Base-by-base conservation (phyloP, 2,329 filamentous ascomycete species). In the Incumbomyces delicatus region DNA sequence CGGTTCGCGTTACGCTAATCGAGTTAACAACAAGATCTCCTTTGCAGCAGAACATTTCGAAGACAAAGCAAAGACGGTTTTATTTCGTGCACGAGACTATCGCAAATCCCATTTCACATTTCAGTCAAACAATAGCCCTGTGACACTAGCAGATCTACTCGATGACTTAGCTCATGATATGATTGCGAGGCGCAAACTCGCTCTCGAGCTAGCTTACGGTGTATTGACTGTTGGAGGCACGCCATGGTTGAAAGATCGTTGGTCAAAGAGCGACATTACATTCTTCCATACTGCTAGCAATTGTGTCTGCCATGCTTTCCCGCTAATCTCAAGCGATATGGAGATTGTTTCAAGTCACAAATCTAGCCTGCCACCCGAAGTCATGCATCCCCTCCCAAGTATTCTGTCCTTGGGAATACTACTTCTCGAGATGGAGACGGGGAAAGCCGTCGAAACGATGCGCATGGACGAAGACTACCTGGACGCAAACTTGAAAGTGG, bases 31-130 rank as follows among this genome's bases (percentile, higher is more conserved):
- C 36, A 38, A 38, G 36, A 16, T 38, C 14, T 38, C 14, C 14
- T 38, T 38, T 20, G 20, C 36, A 20, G 36, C 36, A 38, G 36
- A 38, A 14, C 36, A 38, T 20, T 38, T 38, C 17, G 36, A 38
- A 20, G 36, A 38, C 12, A 12, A 38, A 16, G 20, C 36, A 12
- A 38, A 20, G 14, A 38, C 36, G 20, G 18, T 20, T 5, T 12
- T 38, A 12, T 38, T 8, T 20, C 36, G 36, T 16, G 36, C 36
- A 38, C 13, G 36, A 18, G 36, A 38, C 36, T 38, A 38, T 20
- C 20, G 16, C 6, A 38, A 38, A 18, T 38, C 36, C 14, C 16
- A 38, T 38, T 20, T 38, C 12, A 20, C 16, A 14, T 38, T 38
- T 20, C 6, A 14, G 13, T 4, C 36, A 16, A 20, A 16, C 6